phyloP scores from a whole-genome alignment of 169 alveolate species.

The Theileria sp. region DNA sequence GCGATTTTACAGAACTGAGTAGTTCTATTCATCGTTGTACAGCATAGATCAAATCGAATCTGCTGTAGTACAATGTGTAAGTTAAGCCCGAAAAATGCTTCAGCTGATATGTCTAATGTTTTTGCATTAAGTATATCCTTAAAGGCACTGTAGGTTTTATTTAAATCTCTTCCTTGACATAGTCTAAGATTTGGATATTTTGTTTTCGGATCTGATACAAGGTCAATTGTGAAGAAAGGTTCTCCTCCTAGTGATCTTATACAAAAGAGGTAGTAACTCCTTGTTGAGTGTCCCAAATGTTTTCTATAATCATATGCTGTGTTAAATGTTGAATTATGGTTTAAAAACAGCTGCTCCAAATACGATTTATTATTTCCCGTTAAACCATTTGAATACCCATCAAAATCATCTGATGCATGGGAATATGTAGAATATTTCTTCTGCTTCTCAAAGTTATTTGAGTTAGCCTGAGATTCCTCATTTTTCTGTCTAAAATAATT shows the following conservation, averaged over 20 bases:
- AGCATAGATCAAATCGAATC: slow-evolving; percentile 15
- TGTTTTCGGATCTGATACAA: background rate
- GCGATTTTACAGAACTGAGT: slow-evolving; percentile 18
- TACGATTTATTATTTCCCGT: slow-evolving; percentile 39
- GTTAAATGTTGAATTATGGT: slow-evolving; percentile 24
- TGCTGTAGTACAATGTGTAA: slow-evolving; percentile 46
- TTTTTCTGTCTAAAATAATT: slow-evolving; percentile 14
- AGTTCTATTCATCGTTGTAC: slow-evolving; percentile 11
- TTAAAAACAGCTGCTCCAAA: slow-evolving; percentile 46
- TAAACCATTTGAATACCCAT: slow-evolving; percentile 18
- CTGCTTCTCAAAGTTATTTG: background rate
- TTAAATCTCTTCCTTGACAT: slow-evolving; percentile 17
- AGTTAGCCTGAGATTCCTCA: background rate
- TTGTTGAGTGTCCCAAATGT: slow-evolving; percentile 20
- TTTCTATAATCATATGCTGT: slow-evolving; percentile 18
- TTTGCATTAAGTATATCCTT: background rate
- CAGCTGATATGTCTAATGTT: background rate
- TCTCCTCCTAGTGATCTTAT: slow-evolving; percentile 23
- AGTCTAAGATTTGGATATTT: background rate
- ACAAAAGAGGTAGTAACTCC: slow-evolving; percentile 42
- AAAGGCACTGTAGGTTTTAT: slow-evolving; percentile 3
- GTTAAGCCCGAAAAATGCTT: slow-evolving; percentile 38
- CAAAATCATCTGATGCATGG: slow-evolving; percentile 1
- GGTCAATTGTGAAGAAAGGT: slow-evolving; percentile 35
- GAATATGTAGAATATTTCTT: background rate